phyloP scores from a whole-genome alignment of 306 rosid species.

The Comarum palustre region DNA sequence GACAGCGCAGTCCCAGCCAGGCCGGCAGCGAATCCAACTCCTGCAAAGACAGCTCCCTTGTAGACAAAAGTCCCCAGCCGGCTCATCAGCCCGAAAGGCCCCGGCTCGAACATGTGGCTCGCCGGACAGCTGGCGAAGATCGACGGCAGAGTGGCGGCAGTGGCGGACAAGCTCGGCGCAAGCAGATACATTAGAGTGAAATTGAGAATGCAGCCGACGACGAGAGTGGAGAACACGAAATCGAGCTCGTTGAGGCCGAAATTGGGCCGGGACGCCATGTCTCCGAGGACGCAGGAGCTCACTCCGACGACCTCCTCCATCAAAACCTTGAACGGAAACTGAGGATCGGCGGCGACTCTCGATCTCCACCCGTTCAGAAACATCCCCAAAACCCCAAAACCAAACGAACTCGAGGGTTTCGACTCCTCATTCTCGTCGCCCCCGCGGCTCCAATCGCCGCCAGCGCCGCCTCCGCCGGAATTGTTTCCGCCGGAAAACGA shows the following conservation, averaged over 20 bases:
- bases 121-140: slow-evolving; percentile 69
- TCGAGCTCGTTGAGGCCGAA: slow-evolving; percentile 96
- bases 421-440: slow-evolving; percentile 19
- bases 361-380: slow-evolving; percentile 87
- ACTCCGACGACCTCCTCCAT: slow-evolving; percentile 96
- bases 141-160: slow-evolving; percentile 49
- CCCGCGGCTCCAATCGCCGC: slow-evolving; percentile 35
- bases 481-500: slow-evolving; percentile 39
- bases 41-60: slow-evolving; percentile 71
- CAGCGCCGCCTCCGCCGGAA: slow-evolving; percentile 28
- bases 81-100: slow-evolving; percentile 43
- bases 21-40: slow-evolving; percentile 82
- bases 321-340: slow-evolving; percentile 90
- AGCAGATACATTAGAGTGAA: slow-evolving; percentile 88
- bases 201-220: slow-evolving; percentile 84
- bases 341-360: slow-evolving; percentile 95
- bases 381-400: slow-evolving; percentile 39
- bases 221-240: slow-evolving; percentile 92
- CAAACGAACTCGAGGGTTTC: slow-evolving; percentile 30
- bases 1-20: slow-evolving; percentile 72
- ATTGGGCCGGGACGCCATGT: slow-evolving; percentile 96
- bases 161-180: slow-evolving; percentile 63
- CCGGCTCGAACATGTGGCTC: slow-evolving; percentile 96
- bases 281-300: slow-evolving; percentile 78
- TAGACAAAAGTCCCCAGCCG: slow-evolving; percentile 72